Conservation (phyloP, 805 yeast species). For the Zygosaccharomyces bisporus region DNA sequence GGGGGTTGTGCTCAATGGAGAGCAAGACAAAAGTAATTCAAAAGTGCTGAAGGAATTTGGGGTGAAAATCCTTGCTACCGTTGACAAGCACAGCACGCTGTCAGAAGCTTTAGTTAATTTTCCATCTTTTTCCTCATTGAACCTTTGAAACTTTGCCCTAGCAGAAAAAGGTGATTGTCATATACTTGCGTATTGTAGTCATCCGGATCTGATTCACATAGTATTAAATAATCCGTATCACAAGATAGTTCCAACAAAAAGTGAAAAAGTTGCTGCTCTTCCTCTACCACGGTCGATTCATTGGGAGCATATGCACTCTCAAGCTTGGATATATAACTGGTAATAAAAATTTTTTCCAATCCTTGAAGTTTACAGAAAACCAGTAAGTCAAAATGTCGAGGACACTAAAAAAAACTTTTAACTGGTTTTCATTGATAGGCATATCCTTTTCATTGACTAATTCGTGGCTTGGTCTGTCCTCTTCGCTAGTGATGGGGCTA, state of each 20-base stretch:
- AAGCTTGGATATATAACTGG: not conserved
- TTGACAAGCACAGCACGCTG: constrained; percentile 31
- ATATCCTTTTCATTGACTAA: constrained; percentile 59
- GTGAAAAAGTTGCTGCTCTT: not conserved
- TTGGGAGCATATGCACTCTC: not conserved
- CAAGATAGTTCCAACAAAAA: not conserved
- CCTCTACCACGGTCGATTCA: not conserved
- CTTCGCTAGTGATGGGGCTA: constrained; percentile 52
- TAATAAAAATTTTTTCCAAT: too few species aligned
- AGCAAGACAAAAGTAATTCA: constrained; percentile 22
- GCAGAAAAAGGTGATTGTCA: not conserved
- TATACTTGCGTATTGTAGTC: not conserved
- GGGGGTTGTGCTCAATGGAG: constrained; percentile 31
- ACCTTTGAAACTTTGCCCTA: not conserved
- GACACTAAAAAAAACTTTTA: constrained; percentile 34
- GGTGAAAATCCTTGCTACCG: constrained; percentile 29
- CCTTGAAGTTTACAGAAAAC: not conserved
- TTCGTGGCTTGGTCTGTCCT: constrained; percentile 60
- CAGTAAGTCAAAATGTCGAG: constrained; percentile 4
- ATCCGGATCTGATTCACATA: not conserved
- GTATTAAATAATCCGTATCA: not conserved
- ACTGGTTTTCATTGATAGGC: constrained; percentile 49
- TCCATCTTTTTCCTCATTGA: constrained; percentile 4
- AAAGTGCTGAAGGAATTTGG: constrained; percentile 22
- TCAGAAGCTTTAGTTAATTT: constrained; percentile 11